Evolutionary conservation across 192 early-diverging fungal genomes (phyloP), one percentile per base, ranked within the genome.

Genomic region (Coemansia sp.): DNA sequence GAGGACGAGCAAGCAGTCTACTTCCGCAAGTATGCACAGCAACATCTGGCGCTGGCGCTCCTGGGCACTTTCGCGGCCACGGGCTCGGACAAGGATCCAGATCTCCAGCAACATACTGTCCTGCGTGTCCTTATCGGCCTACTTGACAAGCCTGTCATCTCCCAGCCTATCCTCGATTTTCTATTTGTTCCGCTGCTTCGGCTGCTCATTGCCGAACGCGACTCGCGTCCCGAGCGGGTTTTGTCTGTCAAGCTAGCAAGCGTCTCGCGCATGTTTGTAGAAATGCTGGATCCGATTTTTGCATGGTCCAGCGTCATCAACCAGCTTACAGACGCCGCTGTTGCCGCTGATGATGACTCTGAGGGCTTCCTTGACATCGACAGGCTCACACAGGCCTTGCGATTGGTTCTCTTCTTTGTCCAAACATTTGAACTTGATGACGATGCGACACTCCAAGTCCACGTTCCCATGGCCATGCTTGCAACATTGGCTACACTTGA

Each of bases 191-290:
- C 92, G 43, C 79, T 93, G 4, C 62, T 95, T 49, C 66, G 68
- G 43, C 90, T 90, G 14, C 69, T 95, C n/a, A 85, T 90, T 42
- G 60, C 83, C 12, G 81, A 89, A 54, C 67, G 67, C 40, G 70
- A 72, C 16, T 42, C 49, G 7, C 54, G 69, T n/a, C 5, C 53
- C 2, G 73, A 74, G 45, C 39, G 50, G 11, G 44, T 60, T 11
- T 55, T 79, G 46, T 61, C 76, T 1, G 76, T 68, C 14, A 70
- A 91, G 86, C 76, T 95, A 20, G 81, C 90, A 17, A 92, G 93
- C 73, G 90, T 91, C 13, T 92, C 91, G 1, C 90, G 88, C 39
- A 95, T 95, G 93, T 92, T 94, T 77, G 75, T 98, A 25, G 92
- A 94, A 64, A 90, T 93, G 88, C 82, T 94, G n/a, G 91, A 94